These are phyloP conservation scores for Cenchrus purpureus DNA, from an alignment of 176 grass and related monocot genomes.

Conservation along the genomic window DNA sequence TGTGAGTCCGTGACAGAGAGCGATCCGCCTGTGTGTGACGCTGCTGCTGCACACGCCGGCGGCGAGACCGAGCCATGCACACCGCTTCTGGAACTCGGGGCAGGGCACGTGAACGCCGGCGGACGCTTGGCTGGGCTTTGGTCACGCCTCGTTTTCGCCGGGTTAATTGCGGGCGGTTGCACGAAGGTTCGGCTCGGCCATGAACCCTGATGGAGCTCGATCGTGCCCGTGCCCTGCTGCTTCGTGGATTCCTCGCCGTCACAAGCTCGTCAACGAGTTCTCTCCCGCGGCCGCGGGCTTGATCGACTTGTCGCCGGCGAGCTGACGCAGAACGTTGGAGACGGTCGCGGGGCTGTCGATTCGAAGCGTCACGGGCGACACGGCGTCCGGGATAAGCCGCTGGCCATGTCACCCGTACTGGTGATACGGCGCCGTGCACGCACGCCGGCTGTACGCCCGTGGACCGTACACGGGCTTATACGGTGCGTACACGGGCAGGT, in stretches of 20 bases:
- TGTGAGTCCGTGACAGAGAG: not conserved
- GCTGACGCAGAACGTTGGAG: not conserved
- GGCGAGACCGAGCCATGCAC: not conserved
- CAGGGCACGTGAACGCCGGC: conserved; percentile 2
- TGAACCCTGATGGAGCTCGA: not conserved
- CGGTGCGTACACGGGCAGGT: not conserved
- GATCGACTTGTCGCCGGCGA: not conserved
- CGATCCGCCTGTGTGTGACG: not conserved
- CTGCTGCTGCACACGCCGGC: not conserved
- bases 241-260: not conserved
- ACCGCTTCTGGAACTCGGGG: not conserved
- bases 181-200: not conserved
- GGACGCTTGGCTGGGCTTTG: not conserved
- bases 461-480: not conserved
- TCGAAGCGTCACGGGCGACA: not conserved
- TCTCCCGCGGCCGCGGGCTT: not conserved
- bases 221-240: not conserved
- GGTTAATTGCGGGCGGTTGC: not conserved
- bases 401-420: not conserved
- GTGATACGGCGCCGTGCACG: not conserved
- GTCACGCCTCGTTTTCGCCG: conserved; percentile 23
- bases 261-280: not conserved
- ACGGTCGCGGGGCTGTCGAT: not conserved
- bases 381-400: not conserved
- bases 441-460: not conserved